Evolutionary conservation across 177 flowering plant genomes (phyloP).

Genomic region (Telopea speciosissima): DNA sequence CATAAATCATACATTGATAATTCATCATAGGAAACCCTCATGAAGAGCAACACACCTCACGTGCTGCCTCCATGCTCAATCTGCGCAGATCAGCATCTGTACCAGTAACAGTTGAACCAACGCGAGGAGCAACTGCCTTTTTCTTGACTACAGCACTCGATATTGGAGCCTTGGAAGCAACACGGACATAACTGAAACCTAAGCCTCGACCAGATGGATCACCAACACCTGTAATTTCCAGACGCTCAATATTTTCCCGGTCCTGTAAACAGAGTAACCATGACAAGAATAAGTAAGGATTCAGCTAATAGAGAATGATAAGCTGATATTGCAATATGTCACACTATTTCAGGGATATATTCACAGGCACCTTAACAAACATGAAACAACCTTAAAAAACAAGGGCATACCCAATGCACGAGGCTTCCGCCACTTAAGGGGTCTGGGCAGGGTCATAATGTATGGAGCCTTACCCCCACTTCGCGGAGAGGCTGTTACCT

Average conservation of each 20-base stretch:
- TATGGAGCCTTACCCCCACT: too few species aligned
- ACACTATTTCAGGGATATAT: too few species aligned
- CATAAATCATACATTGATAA: neutral
- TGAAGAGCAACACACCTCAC: slow-evolving; percentile 53
- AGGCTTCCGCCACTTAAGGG: too few species aligned
- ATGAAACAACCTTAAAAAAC: too few species aligned
- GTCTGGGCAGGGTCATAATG: too few species aligned
- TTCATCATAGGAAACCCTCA: neutral
- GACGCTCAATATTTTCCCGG: slow-evolving; percentile 85
- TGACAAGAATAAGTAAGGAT: neutral
- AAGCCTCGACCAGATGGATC: slow-evolving; percentile 98
- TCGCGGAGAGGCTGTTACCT: too few species aligned
- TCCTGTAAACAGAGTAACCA: slow-evolving; percentile 41
- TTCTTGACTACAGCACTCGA: slow-evolving; percentile 68
- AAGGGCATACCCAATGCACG: too few species aligned
- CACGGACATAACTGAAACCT: slow-evolving; percentile 94
- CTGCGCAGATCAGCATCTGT: slow-evolving; percentile 98
- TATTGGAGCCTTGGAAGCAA: slow-evolving; percentile 74
- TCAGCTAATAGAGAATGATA: neutral
- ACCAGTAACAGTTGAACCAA: slow-evolving; percentile 84
- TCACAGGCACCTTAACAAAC: too few species aligned
- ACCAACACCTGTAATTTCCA: slow-evolving; percentile 98
- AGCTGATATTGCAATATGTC: too few species aligned
- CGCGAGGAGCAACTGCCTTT: slow-evolving; percentile 57
- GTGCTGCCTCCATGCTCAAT: slow-evolving; percentile 97